Base-by-base conservation (phyloP, 2,329 filamentous ascomycete genomes). In the Paecilomyces variotii region DNA sequence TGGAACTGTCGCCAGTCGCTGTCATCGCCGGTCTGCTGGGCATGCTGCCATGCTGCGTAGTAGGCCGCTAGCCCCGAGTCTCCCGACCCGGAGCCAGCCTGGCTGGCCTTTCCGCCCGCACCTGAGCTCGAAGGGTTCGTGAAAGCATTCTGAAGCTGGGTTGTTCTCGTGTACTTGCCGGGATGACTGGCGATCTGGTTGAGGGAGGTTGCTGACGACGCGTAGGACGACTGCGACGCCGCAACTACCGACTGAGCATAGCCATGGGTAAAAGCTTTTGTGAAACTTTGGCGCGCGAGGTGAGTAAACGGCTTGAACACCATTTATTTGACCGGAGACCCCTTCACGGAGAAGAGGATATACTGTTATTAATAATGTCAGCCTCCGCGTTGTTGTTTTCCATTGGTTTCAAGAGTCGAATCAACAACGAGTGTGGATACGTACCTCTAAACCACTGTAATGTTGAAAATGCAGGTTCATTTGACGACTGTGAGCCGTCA, bases 211-310 rank as follows among this genome's bases (percentile, higher is more conserved):
- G 82, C 81, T 63, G 84, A 80, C 50, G 91, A 73, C 79, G 86
- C 82, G 87, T 91, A 84, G 82, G 85, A 83, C 80, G 88, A 87
- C 83, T 96, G 91, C 64, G 91, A 91, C 70, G 91, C 93, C 72
- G 94, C 94, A 79, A 99, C 91, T 78, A 97, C 88, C 63, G 92
- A 96, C 76, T 97, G 93, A 69, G 92, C 92, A 84, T 97, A 97
- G 79, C 93, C 93, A 85, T 97, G 91, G 76, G 91, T 93, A 76
- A 97, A 89, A 72, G 92, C 91, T 82, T 97, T 97, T 73, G 90
- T 87, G 79, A 97, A 89, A 88, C 90, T 92, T 84, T 93, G 90
- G 82, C 94, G 93, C 86, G 96, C 91, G 83, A 97, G 90, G 82
- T 86, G 83, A 72, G 85, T 84, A 70, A 87, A 86, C 68, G 80